phyloP scores from a whole-genome alignment of 257 asterid genomes.

The Plantago major region DNA sequence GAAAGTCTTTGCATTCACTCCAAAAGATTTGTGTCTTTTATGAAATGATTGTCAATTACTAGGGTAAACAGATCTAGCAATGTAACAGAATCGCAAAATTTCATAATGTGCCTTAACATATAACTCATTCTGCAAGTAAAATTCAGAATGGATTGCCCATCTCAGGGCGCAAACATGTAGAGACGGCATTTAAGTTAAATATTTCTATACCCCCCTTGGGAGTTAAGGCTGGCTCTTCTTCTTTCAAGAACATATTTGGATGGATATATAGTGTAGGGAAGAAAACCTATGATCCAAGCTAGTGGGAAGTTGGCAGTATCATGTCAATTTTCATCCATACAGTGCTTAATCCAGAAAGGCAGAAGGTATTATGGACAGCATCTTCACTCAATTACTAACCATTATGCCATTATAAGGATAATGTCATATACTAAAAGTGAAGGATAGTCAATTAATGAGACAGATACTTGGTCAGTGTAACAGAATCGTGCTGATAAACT shows the following conservation, averaged over 20 bases:
- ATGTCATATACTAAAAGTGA: background rate
- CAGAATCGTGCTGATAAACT: conserved; percentile 1
- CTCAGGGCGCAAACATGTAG: background rate
- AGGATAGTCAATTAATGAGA: conserved; percentile 27
- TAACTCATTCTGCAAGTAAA: background rate
- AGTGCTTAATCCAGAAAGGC: conserved; percentile 19
- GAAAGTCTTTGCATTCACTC: conserved; percentile 2
- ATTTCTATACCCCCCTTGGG: background rate
- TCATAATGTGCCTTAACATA: conserved; percentile 19
- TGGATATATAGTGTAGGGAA: too few species aligned
- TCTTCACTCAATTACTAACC: conserved; percentile 24
- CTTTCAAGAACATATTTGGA: too few species aligned
- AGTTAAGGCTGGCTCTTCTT: background rate
- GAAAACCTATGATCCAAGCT: background rate
- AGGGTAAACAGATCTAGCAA: conserved; percentile 18
- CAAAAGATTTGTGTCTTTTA: conserved; percentile 3
- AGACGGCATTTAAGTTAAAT: background rate
- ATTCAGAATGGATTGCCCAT: background rate
- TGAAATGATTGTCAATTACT: conserved; percentile 4
- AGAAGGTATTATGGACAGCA: conserved; percentile 15
- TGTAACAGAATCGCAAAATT: conserved; percentile 13
- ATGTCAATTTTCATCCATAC: background rate
- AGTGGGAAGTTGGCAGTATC: background rate
- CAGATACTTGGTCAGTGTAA: conserved; percentile 8
- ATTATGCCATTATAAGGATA: conserved; percentile 22